phyloP scores from a whole-genome alignment of 2,329 filamentous ascomycete genomes.

The Cercospora beticola region DNA sequence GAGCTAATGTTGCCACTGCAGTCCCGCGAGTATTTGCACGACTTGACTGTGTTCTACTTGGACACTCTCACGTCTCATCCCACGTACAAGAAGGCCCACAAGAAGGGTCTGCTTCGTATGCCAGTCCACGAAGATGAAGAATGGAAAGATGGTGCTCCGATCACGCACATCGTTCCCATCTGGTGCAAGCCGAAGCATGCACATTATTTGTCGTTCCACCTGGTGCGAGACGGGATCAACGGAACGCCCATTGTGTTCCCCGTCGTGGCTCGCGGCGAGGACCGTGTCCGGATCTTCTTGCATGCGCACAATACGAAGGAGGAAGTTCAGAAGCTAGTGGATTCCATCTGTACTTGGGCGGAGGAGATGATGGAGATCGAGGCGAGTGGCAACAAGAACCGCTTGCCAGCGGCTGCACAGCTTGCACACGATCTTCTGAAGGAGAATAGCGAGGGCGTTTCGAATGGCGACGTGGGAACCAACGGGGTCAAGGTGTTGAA shows the following conservation, averaged over 20 bases:
- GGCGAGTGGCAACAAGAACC: background rate
- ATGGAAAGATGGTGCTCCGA: background rate
- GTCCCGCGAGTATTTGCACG: background rate
- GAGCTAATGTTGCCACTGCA: background rate
- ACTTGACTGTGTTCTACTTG: background rate
- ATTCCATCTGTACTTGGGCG: constrained; percentile 5
- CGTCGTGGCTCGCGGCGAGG: background rate
- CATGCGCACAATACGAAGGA: constrained; percentile 4
- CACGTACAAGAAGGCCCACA: background rate
- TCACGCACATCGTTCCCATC: constrained; percentile 2
- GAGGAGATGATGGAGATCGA: constrained; percentile 6
- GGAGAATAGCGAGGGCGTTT: background rate
- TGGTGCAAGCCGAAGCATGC: background rate
- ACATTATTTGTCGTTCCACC: background rate
- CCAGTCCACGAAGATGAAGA: background rate
- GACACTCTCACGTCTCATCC: background rate
- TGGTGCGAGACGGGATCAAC: background rate
- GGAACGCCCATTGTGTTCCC: background rate
- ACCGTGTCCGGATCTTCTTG: background rate
- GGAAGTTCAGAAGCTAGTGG: constrained; percentile 1
- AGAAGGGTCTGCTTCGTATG: background rate
- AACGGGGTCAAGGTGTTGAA: background rate
- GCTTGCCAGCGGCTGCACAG: background rate
- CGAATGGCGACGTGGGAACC: background rate
- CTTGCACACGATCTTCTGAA: background rate